Evolutionary conservation across 2,329 filamentous ascomycete species (phyloP), one percentile per base, ranked within the genome.

Genomic region (Claviceps sp.): DNA sequence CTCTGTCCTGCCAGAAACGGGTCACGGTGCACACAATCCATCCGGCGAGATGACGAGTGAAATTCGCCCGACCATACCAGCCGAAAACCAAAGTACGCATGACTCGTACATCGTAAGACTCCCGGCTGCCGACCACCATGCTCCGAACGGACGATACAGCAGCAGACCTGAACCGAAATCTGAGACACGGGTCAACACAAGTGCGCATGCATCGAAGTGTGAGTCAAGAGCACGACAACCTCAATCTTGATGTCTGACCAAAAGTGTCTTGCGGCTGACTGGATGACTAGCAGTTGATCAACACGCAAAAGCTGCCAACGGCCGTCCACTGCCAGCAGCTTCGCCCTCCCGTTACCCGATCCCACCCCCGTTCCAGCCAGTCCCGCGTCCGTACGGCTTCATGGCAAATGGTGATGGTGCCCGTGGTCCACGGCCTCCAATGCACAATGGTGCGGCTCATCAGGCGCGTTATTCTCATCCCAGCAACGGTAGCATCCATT

Each of bases 401-500:
- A 54, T 62, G 53, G 58, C 55, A 36, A 70, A 69, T 43, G 65
- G 66, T 24, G 67, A 70, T 37, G 52, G 62, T 50, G 54, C 59
- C 51, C 60, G 61, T 47, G 62, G 63, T 20, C 60, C 63, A 52
- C 64, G 64, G n/a, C 63, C 61, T 16, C 63, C 59, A 51, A 54
- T 62, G 26, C 61, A 65, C 37, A 67, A 66, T 43, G 65, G 65
- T 24, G 68, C 62, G 16, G 62, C 60, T 20, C 62, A 60, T 36
- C 30, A 34, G 30, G 62, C 74, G 58, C 76, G 80, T 56, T 75
- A 78, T 49, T 63, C 72, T 42, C 78, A 76, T 51, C 72, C 71
- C 14, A 81, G 75, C 61, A 74, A 74, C 54, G 71, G 75, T 40
- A 80, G 73, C 61, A 66, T 81, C 49, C 71, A 80, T 55, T 81